Evolutionary conservation across 192 early-diverging fungal species (phyloP).

Genomic region (Podila epigama): DNA sequence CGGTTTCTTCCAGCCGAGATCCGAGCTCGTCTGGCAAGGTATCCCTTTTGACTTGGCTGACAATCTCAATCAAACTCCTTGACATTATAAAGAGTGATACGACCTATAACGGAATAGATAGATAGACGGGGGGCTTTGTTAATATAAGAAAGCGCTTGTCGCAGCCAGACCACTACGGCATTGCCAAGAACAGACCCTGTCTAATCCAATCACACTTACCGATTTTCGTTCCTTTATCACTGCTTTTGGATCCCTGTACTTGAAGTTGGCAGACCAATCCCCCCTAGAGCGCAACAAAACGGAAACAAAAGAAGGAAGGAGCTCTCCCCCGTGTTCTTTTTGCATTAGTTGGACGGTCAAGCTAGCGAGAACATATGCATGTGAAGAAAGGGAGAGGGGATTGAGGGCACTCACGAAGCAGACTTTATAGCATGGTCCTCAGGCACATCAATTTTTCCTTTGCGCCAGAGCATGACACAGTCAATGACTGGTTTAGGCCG

Average conservation of each 20-base stretch:
- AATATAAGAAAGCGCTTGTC: background rate
- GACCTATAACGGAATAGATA: constrained; percentile 49
- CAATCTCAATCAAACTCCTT: constrained; percentile 85
- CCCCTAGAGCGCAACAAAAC: constrained; percentile 3
- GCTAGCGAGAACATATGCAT: background rate
- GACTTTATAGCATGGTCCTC: constrained; percentile 47
- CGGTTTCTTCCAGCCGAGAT: constrained; percentile 89
- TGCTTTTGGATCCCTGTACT: constrained; percentile 34
- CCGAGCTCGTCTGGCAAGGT: constrained; percentile 84
- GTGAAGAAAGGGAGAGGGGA: background rate
- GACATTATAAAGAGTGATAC: constrained; percentile 88
- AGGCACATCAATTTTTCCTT: constrained; percentile 63
- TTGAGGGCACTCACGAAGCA: constrained; percentile 22
- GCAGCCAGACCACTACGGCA: background rate
- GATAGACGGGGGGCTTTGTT: background rate
- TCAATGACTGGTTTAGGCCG: constrained; percentile 89
- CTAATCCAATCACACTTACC: constrained; percentile 4
- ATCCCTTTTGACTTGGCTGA: constrained; percentile 73
- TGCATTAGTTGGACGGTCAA: background rate
- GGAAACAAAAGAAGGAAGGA: background rate
- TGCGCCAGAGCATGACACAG: constrained; percentile 79
- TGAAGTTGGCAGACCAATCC: constrained; percentile 39
- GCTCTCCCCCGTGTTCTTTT: too few relatives aligned
- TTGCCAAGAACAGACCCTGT: background rate
- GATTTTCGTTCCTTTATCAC: constrained; percentile 44